Percentiles rank a stretch among this genome's conserved stretches.
Evolutionary conservation across 371 early-diverging fungal genomes (phyloP).

Genomic region (Actinomortierella ambigua): DNA sequence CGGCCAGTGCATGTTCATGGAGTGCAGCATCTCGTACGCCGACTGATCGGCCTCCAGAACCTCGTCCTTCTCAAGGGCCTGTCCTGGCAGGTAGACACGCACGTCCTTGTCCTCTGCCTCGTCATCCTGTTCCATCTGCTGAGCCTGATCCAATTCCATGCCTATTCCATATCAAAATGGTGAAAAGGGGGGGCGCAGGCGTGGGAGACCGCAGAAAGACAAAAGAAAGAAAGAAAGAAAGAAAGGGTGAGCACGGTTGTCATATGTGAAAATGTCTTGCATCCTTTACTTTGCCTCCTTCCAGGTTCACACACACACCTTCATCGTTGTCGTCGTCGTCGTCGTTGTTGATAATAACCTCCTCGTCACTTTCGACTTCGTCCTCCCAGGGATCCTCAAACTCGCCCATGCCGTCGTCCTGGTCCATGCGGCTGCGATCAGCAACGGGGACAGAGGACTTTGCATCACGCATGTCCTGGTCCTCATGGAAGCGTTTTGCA

Average conservation of each 20-base stretch:
- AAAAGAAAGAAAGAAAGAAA: conserved; percentile 10
- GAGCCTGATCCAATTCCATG: conserved; percentile 62
- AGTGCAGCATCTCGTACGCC: conserved; percentile 96
- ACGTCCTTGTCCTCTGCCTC: conserved; percentile 57
- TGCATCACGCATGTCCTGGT: conserved; percentile 54
- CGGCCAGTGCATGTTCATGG: conserved; percentile 93
- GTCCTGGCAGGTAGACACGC: conserved; percentile 93
- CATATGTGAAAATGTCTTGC: neutral
- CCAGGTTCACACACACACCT: conserved; percentile 10
- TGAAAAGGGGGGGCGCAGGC: neutral
- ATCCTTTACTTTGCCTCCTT: neutral
- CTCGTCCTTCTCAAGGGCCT: conserved; percentile 86
- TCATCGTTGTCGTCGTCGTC: conserved; percentile 62
- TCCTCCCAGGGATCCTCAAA: conserved; percentile 97
- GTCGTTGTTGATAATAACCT: conserved; percentile 56
- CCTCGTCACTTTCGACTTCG: conserved; percentile 84
- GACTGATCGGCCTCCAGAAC: conserved; percentile 92
- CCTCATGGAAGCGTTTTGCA: conserved; percentile 57
- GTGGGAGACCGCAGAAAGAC: too few relatives aligned
- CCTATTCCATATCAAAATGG: conserved; percentile 34
- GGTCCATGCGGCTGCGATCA: conserved; percentile 40
- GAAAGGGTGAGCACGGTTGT: conserved; percentile 1
- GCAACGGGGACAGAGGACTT: conserved; percentile 50
- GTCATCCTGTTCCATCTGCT: conserved; percentile 49
- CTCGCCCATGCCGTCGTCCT: conserved; percentile 87